Base-by-base conservation (phyloP, 306 rosid species). In the Cucurbita argyrosperma region DNA sequence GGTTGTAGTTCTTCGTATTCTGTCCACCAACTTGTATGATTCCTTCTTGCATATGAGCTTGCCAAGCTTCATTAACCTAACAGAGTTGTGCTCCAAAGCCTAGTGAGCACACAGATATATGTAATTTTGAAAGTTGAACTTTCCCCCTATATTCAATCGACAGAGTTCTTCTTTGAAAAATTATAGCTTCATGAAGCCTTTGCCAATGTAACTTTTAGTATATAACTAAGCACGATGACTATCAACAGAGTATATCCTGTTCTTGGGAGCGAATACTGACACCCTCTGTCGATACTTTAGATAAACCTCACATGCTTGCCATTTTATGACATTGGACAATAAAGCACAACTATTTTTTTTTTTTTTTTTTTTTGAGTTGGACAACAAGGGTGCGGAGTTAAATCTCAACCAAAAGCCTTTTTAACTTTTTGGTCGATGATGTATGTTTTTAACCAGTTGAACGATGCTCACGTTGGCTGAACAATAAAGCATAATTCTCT, bases 21-120 rank as follows among this genome's bases (percentile, higher is more conserved):
- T 82, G 64, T 61, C 87, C 90, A 87, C 85, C 88, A 84, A 83
- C 84, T 84, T 88, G 91, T 52, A 61, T 7, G 88, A 89, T 91
- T 89, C 96, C 84, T 71, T 81, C 79, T 67, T 81, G 40, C 78
- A 77, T 78, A 35, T 79, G 47, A 67, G 57, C 74, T 69, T 26
- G 51, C 53, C 72, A 35, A 16, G 75, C 58, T 30, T 67, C 72
- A 61, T 37, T n/a, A 14, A 49, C 10, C 18, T 19, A 35, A 56
- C 76, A 61, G 63, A 74, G 81, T 75, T 68, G 13, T 62, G 51
- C n/a, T 69, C 43, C 71, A 58, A 42, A 55, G 60, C 59, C 45
- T 46, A 46, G 42, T 70, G 55, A 50, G 45, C 47, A 70, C 59
- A 70, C 59, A 49, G 4, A 69, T 14, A 23, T 21, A 43, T 47